Percentiles rank a stretch among this genome's conserved stretches.
phyloP scores from a whole-genome alignment of 768 basidiomycete species.

The Collybia sp. region DNA sequence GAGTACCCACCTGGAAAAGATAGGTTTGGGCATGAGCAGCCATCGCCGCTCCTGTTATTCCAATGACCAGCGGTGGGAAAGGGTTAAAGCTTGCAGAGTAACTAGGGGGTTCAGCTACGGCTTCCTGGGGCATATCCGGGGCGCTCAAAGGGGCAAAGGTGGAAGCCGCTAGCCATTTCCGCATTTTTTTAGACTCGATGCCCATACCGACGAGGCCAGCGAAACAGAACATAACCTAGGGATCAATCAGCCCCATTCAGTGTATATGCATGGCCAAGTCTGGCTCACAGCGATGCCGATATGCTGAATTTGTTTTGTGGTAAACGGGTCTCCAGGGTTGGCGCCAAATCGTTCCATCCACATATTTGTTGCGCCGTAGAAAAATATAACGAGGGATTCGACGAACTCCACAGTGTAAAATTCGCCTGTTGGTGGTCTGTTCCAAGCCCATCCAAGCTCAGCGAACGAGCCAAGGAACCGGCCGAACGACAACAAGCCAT shows the following conservation, averaged over 20 bases:
- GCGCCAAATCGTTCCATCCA: conserved; percentile 98
- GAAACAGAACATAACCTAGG: conserved; percentile 89
- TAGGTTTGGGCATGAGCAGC: conserved; percentile 87
- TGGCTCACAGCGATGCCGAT: conserved; percentile 80
- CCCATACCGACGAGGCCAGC: conserved; percentile 79
- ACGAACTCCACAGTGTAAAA: conserved; percentile 68
- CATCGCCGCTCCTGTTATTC: conserved; percentile 94
- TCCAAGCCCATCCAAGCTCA: conserved; percentile 95
- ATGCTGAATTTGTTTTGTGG: conserved; percentile 90
- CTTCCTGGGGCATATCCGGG: conserved; percentile 29
- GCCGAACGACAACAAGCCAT: conserved; percentile 85
- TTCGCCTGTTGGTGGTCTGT: conserved; percentile 50
- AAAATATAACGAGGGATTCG: conserved; percentile 78
- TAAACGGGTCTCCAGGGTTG: conserved; percentile 73
- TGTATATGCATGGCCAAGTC: background rate
- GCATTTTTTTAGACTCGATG: conserved; percentile 73
- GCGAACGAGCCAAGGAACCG: conserved; percentile 91
- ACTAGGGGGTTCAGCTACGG: conserved; percentile 61
- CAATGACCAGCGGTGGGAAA: conserved; percentile 89
- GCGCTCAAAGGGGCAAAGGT: conserved; percentile 29
- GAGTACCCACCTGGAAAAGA: conserved; percentile 66
- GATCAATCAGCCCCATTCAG: background rate
- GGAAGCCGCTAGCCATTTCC: conserved; percentile 68
- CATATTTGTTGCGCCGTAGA: conserved; percentile 87
- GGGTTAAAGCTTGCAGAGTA: conserved; percentile 84